Evolutionary conservation across 352 stramenopile species (phyloP).

Genomic region (Globisporangium rhizosaccharum): DNA sequence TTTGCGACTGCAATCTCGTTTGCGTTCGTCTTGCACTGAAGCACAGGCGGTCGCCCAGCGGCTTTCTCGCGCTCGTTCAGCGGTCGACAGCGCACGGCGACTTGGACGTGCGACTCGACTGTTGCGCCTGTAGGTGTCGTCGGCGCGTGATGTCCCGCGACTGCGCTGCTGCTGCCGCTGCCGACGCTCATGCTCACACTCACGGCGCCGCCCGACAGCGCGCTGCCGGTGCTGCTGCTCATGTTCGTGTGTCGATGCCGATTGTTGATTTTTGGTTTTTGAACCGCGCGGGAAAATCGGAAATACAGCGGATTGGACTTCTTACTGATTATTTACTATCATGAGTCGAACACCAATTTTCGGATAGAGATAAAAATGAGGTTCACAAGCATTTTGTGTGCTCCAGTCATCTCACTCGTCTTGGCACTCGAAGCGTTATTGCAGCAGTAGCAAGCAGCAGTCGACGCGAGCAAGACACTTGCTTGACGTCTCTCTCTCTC

Average conservation of each 20-base stretch:
- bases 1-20: conserved; percentile 84
- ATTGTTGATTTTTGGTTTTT: not conserved
- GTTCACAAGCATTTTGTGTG: no score
- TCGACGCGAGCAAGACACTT: no score
- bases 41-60: conserved; percentile 60
- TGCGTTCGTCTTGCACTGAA: conserved; percentile 83
- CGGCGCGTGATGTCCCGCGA: not conserved
- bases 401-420: no score
- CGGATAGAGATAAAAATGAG: no score
- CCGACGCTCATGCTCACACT: conserved; percentile 6
- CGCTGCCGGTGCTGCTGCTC: conserved; percentile 2
- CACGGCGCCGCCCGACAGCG: conserved; percentile 1
- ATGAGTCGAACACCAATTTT: no score
- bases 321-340: no score
- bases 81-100: conserved; percentile 88
- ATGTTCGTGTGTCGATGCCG: not conserved
- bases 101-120: conserved; percentile 61
- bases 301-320: no score
- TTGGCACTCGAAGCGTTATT: no score
- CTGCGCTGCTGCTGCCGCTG: not conserved
- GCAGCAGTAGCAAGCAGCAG: no score
- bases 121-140: not conserved
- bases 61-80: conserved; percentile 88
- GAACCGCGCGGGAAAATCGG: not conserved
- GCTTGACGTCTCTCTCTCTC: no score